Evolutionary conservation across 495 filamentous ascomycete genomes (phyloP), one percentile per base, ranked within the genome.

Genomic region (Hypoxylon lenormandii): DNA sequence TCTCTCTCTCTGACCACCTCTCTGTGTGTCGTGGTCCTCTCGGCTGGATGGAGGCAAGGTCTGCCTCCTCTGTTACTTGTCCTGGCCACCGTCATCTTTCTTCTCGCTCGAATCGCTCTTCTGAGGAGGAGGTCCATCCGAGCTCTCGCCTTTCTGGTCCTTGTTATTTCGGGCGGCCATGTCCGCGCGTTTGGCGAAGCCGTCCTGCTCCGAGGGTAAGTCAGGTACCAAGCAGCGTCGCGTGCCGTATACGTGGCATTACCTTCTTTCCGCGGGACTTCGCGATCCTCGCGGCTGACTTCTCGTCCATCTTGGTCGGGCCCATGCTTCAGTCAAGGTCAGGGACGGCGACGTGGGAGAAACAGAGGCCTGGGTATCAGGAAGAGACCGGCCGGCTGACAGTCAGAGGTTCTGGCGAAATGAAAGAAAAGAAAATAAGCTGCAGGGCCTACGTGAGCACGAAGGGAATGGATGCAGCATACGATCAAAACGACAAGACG

Each of bases 281-380:
- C 4, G 74, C 64, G 54, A 85, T 85, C 56, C 83, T 73, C 52
- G 76, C 79, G 4, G 79, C 80, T 5, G 82, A 78, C 13, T 80
- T 75, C 10, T 80, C 77, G 55, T 82, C 79, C 78, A 84, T 82
- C 47, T 76, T 78, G 38, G 74, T 72, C 43, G 77, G 76, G 26
- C 77, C 76, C 80, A 80, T 82, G 10, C 42, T 74, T 7, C 30
- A 33, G 30, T 11, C 6, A 7, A 33, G 30, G 30, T 7, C 10
- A 8, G 30, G 30, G 10, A 33, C 10, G 46, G 15, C 61, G 19
- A 57, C 36, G 11, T 5, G 22, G 37, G n/a, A 3, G 30, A 3
- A 40, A 51, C 21, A 28, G 11, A n/a, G 8, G 4, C n/a, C 16
- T 40, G 3, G 42, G 13, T 10, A 36, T 21, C 40, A n/a, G 12